Percentiles rank a stretch among this genome's conserved stretches.
Conservation (phyloP, 2,329 filamentous ascomycete species). For the Daldinia sp. region DNA sequence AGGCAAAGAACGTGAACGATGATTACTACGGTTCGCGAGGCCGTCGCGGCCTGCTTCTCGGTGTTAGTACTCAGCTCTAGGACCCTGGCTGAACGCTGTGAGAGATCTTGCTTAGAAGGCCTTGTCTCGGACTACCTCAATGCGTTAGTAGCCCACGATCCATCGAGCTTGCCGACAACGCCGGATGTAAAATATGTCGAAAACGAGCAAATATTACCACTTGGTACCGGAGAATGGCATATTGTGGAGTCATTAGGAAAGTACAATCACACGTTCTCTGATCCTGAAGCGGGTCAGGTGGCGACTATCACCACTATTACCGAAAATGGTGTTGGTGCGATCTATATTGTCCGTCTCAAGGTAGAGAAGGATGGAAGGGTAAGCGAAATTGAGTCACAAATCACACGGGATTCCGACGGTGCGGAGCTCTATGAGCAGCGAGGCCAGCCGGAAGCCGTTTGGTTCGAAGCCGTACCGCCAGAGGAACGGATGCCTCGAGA, state of each 20-base stretch:
- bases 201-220: slow-evolving; percentile 32
- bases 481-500: slow-evolving; percentile 33
- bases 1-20: slow-evolving; percentile 14
- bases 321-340: slow-evolving; percentile 37
- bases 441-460: slow-evolving; percentile 31
- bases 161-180: slow-evolving; percentile 30
- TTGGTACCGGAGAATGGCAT: slow-evolving; percentile 37
- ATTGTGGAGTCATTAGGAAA: slow-evolving; percentile 34
- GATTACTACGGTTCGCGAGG: slow-evolving; percentile 17
- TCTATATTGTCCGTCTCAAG: slow-evolving; percentile 34
- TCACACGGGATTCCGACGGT: slow-evolving; percentile 32
- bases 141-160: slow-evolving; percentile 30
- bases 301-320: slow-evolving; percentile 34
- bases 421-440: slow-evolving; percentile 24
- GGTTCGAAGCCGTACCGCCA: slow-evolving; percentile 30
- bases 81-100: slow-evolving; percentile 16
- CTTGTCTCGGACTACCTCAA: slow-evolving; percentile 30
- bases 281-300: slow-evolving; percentile 34
- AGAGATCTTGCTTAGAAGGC: slow-evolving; percentile 31
- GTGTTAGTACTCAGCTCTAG: slow-evolving; percentile 19
- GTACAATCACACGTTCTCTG: slow-evolving; percentile 38
- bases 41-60: slow-evolving; percentile 15
- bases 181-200: slow-evolving; percentile 35
- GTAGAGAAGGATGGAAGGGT: slow-evolving; percentile 33
- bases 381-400: slow-evolving; percentile 39